Base-by-base conservation (phyloP, 805 yeast species). In the Candida ovalis region DNA sequence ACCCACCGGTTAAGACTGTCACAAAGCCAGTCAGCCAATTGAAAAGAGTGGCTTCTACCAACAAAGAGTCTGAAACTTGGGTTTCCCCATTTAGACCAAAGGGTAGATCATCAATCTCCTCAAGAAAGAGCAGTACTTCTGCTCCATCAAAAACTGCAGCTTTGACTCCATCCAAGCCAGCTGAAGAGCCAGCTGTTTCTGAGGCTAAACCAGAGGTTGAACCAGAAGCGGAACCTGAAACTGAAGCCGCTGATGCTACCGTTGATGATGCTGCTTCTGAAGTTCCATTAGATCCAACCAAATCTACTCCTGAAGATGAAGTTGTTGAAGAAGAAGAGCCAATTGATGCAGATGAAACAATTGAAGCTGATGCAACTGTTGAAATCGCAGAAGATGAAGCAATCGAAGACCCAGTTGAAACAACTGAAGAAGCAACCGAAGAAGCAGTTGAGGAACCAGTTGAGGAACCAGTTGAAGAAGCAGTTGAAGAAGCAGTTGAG, bases 61-160 rank as follows among this genome's bases (percentile, higher is more conserved):
- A 54, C 28, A 57, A 51, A 39, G 53, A 50, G 19, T 15, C 54
- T n/a, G 49, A 50, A 25, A 30, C 37, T 2, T 63, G 64, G 64
- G 57, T 60, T 6, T 63, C 67, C n/a, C 67, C 67, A 1, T 63
- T 63, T 52, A 59, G 67, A 50, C 51, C 50, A 8, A 32, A 40
- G 6, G 44, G 43, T 22, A 46, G 45, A 47, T 44, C 43, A 47
- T 44, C 43, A 28, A 25, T 44, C n/a, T 28, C 45, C 22, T 27
- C 52, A 40, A 44, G 54, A 42, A 44, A 48, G n/a, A 46, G 42
- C 17, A 52, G 41, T 21, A 24, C 39, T 39, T 21, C 43, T 15
- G 25, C 27, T 18, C 25, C 43, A 24, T 6, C 44, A 42, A 41
- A 44, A 24, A 40, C 44, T 12, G 46, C 41, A 21, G 50, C 38